Conservation (phyloP, 1,284 basidiomycete genomes). For the Sphagnurus paluster region DNA sequence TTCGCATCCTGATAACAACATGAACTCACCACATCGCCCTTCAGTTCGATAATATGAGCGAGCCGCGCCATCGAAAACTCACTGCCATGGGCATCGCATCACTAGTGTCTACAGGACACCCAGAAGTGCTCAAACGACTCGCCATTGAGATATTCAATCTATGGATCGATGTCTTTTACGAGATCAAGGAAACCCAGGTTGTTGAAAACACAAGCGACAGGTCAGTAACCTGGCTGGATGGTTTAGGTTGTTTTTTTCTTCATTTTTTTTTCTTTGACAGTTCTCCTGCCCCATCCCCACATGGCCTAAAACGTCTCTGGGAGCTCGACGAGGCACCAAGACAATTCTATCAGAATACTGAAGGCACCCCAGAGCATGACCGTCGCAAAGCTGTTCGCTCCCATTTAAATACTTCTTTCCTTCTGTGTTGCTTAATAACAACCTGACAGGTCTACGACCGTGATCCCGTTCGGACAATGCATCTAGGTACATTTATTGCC, state of each 20-base stretch:
- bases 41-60: constrained; percentile 85
- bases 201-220: constrained; percentile 32
- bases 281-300: constrained; percentile 27
- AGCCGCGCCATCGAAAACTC: constrained; percentile 73
- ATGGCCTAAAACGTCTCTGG: constrained; percentile 61
- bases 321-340: constrained; percentile 57
- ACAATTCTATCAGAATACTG: constrained; percentile 55
- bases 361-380: constrained; percentile 68
- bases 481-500: constrained; percentile 59
- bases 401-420: not conserved
- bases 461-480: constrained; percentile 66
- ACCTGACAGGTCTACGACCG: constrained; percentile 56
- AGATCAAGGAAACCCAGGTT: constrained; percentile 72
- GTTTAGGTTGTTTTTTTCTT: not conserved
- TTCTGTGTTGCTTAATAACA: not conserved
- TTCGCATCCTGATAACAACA: constrained; percentile 2
- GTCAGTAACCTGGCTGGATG: constrained; percentile 17
- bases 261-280: constrained; percentile 2
- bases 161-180: constrained; percentile 89
- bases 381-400: constrained; percentile 64
- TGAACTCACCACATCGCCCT: constrained; percentile 3
- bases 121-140: constrained; percentile 70
- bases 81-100: constrained; percentile 73
- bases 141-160: constrained; percentile 81
- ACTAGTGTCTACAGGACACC: constrained; percentile 67